Evolutionary conservation across 2,329 filamentous ascomycete species (phyloP).

Genomic region (Fusarium miscanthi): DNA sequence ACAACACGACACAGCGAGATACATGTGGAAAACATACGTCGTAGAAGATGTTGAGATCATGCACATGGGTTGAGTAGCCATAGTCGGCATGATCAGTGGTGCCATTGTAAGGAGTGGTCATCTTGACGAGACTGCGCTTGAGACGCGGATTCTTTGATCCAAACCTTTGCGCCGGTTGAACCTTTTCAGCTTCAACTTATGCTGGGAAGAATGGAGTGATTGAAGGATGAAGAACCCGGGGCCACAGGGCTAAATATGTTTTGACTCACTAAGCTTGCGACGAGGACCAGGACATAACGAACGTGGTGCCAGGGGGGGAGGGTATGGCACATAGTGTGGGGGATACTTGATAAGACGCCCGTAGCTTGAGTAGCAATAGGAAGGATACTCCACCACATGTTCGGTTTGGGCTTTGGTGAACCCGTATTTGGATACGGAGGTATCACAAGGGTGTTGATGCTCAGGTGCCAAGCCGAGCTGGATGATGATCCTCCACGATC

Average conservation of each 20-base stretch:
- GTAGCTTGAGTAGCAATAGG: conserved; percentile 28
- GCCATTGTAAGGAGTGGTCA: conserved; percentile 61
- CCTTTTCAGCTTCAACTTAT: conserved; percentile 22
- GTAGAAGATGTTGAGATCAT: conserved; percentile 87
- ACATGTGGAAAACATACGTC: conserved; percentile 62
- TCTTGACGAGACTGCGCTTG: conserved; percentile 31
- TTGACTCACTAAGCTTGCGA: conserved; percentile 16
- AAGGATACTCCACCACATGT: conserved; percentile 18
- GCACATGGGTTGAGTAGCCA: conserved; percentile 63
- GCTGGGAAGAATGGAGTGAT: conserved; percentile 23
- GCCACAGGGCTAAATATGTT: conserved; percentile 37
- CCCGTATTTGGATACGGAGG: background rate
- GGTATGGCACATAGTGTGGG: conserved; percentile 39
- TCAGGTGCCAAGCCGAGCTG: conserved; percentile 29
- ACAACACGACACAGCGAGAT: background rate
- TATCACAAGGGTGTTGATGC: background rate
- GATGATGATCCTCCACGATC: conserved; percentile 9
- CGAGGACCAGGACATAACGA: background rate
- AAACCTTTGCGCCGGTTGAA: conserved; percentile 12
- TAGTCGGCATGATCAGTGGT: conserved; percentile 60
- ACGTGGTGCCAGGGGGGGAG: conserved; percentile 25
- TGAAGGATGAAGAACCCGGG: conserved; percentile 23
- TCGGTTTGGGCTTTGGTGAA: conserved; percentile 2
- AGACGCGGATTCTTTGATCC: conserved; percentile 23
- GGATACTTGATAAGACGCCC: conserved; percentile 44